Evolutionary conservation across 2,329 filamentous ascomycete species (phyloP).

Genomic region (Penicillium paneum): DNA sequence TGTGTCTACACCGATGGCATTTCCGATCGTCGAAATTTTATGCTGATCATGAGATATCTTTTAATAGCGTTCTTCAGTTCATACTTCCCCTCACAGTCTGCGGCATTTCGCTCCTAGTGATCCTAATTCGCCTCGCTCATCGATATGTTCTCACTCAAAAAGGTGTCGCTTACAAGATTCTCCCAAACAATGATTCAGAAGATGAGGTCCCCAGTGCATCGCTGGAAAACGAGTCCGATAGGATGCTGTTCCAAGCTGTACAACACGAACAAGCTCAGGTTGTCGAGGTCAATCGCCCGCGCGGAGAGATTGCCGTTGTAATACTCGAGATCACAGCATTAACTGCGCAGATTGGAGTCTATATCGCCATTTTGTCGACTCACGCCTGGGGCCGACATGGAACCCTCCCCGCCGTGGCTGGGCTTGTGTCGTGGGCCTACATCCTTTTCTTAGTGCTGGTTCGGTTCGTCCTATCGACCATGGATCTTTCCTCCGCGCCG

Average conservation of each 20-base stretch:
- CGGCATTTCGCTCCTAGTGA: slow-evolving; percentile 65
- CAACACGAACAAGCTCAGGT: slow-evolving; percentile 49
- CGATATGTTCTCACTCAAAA: slow-evolving; percentile 54
- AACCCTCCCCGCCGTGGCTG: slow-evolving; percentile 60
- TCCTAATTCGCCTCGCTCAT: slow-evolving; percentile 58
- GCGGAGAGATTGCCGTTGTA: slow-evolving; percentile 67
- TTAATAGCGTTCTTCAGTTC: slow-evolving; percentile 69
- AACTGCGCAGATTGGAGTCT: slow-evolving; percentile 66
- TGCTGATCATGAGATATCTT: slow-evolving; percentile 12
- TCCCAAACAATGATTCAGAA: slow-evolving; percentile 36
- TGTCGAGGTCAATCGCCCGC: slow-evolving; percentile 69
- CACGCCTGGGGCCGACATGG: slow-evolving; percentile 59
- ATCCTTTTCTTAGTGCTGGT: slow-evolving; percentile 69
- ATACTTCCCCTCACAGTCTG: slow-evolving; percentile 73
- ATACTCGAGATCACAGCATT: slow-evolving; percentile 73
- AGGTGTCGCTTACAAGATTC: slow-evolving; percentile 55
- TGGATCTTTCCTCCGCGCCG: slow-evolving; percentile 64
- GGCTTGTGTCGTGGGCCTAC: slow-evolving; percentile 76
- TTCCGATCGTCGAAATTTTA: neutral
- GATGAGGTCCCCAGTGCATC: slow-evolving; percentile 54
- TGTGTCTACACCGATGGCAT: slow-evolving; percentile 29
- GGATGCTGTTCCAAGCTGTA: slow-evolving; percentile 55
- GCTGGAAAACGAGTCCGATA: slow-evolving; percentile 52
- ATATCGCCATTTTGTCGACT: slow-evolving; percentile 61
- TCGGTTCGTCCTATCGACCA: slow-evolving; percentile 63